Evolutionary conservation across 306 rosid genomes (phyloP).

Genomic region (Carpinus viminea): DNA sequence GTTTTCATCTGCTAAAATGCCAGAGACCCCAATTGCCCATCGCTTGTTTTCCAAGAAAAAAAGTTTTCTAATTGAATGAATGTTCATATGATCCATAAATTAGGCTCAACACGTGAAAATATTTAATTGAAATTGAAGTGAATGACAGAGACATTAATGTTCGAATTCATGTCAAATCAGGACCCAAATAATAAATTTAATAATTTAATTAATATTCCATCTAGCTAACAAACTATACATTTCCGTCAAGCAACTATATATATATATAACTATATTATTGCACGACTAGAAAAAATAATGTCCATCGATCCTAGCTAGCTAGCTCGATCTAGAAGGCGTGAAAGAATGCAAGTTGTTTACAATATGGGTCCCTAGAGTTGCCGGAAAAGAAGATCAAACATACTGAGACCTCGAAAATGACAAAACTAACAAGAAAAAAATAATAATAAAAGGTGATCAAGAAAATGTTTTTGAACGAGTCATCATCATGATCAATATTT

Average conservation of each 20-base stretch:
- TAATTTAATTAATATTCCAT: too few relatives aligned
- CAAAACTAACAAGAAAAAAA: background rate
- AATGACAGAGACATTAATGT: too few relatives aligned
- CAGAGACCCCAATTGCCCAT: background rate
- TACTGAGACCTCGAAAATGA: background rate
- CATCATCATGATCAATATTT: background rate
- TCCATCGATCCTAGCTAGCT: too few relatives aligned
- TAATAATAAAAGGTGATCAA: background rate
- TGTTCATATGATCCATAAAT: background rate
- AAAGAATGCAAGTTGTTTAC: background rate
- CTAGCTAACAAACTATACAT: background rate
- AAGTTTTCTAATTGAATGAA: background rate
- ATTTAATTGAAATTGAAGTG: too few relatives aligned
- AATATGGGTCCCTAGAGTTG: background rate
- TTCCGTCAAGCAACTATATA: background rate
- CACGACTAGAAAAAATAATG: background rate
- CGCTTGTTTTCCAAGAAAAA: background rate
- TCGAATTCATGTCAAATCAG: too few relatives aligned
- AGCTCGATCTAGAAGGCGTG: background rate
- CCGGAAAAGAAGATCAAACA: background rate
- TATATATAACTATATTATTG: background rate
- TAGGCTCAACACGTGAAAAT: too few relatives aligned
- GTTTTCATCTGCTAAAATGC: background rate
- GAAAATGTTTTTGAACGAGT: constrained; percentile 17
- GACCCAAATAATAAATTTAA: too few relatives aligned